Evolutionary conservation across 179 eudicot species (phyloP).

Genomic region (Gypsophila paniculata): DNA sequence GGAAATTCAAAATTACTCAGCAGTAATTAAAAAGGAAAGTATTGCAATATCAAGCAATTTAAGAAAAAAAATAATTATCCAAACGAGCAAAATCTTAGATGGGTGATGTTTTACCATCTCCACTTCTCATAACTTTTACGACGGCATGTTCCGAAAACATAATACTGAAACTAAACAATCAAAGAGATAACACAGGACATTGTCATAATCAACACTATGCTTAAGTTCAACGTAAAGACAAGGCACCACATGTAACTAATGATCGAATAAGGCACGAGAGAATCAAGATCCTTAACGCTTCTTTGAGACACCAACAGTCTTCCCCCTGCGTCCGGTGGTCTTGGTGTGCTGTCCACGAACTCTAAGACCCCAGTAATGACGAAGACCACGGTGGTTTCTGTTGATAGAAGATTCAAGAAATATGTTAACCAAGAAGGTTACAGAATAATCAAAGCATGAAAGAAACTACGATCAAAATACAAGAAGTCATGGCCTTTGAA

Average conservation of each 20-base stretch:
- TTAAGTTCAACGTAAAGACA: background rate
- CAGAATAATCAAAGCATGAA: no score
- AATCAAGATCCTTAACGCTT: conserved; percentile 29
- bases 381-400: conserved; percentile 73
- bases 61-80: no score
- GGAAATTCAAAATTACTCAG: no score
- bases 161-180: conserved; percentile 14
- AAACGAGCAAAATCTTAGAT: conserved; percentile 5
- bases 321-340: conserved; percentile 40
- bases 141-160: background rate
- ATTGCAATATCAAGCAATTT: no score
- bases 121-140: background rate
- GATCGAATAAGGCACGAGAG: background rate
- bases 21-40: no score
- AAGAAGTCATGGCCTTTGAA: no score
- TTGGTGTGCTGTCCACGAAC: conserved; percentile 48
- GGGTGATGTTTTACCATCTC: background rate
- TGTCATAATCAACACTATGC: no score
- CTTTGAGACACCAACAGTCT: conserved; percentile 42
- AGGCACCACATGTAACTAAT: background rate
- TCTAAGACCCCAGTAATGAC: conserved; percentile 72
- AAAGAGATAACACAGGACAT: conserved; percentile 4
- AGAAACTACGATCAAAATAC: no score
- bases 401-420: background rate
- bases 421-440: background rate